phyloP scores from a whole-genome alignment of 306 rosid species.

The Albizia julibrissin region DNA sequence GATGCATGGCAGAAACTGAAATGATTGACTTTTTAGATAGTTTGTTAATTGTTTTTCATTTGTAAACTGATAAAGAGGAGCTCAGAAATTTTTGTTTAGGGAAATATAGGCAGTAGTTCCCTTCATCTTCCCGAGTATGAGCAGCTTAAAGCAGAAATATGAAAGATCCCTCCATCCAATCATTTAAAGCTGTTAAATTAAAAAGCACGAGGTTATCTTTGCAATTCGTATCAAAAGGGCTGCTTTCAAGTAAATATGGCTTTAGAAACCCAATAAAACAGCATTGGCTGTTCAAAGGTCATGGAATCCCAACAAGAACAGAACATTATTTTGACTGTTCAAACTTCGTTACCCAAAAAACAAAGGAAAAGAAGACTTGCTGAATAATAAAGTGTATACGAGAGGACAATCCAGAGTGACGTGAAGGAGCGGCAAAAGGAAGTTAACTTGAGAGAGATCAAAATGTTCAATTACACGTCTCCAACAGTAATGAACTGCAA shows the following conservation, averaged over 20 bases:
- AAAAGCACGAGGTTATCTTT: background rate
- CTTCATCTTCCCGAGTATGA: background rate
- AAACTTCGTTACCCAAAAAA: background rate
- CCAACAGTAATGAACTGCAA: slow-evolving; percentile 22
- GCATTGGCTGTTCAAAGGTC: background rate
- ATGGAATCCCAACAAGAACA: background rate
- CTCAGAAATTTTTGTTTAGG: background rate
- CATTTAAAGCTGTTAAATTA: background rate
- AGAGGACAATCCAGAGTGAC: background rate
- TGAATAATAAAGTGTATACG: background rate
- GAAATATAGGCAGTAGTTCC: background rate
- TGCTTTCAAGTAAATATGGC: background rate
- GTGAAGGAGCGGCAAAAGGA: background rate
- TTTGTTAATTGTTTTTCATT: background rate
- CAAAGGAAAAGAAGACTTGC: background rate
- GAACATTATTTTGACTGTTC: background rate
- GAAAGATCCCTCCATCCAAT: background rate
- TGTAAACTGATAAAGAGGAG: background rate
- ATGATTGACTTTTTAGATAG: background rate
- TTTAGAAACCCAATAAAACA: background rate
- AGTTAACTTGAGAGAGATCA: slow-evolving; percentile 15
- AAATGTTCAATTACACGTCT: slow-evolving; percentile 6
- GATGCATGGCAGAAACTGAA: background rate
- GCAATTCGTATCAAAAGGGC: background rate
- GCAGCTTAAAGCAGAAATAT: background rate